phyloP scores from a whole-genome alignment of 805 yeast genomes.

The Cyberlindnera mississippiensis region DNA sequence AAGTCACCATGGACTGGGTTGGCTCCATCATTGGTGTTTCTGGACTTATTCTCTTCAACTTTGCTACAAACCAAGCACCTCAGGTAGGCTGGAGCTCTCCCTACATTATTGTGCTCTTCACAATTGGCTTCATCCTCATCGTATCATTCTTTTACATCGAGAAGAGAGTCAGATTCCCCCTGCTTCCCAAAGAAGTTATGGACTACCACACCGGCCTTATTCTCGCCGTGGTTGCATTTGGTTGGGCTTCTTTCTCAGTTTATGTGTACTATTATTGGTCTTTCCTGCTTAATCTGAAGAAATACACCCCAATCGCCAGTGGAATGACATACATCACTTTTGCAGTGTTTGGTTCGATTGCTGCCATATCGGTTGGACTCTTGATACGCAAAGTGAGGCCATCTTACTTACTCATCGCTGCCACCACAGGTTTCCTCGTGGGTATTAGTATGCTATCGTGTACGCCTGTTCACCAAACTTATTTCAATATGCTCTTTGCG shows the following conservation, averaged over 20 bases:
- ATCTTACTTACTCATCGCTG: slow-evolving; percentile 43
- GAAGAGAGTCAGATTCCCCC: slow-evolving; percentile 41
- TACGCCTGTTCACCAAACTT: slow-evolving; percentile 56
- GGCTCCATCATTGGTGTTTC: slow-evolving; percentile 56
- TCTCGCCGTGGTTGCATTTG: slow-evolving; percentile 48
- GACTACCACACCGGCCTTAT: slow-evolving; percentile 44
- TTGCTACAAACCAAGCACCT: slow-evolving; percentile 76
- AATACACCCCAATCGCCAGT: slow-evolving; percentile 42
- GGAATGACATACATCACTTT: slow-evolving; percentile 44
- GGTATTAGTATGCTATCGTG: slow-evolving; percentile 51
- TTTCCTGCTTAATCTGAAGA: slow-evolving; percentile 46
- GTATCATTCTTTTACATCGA: slow-evolving; percentile 48
- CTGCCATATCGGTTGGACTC: slow-evolving; percentile 49
- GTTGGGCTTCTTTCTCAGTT: slow-evolving; percentile 78
- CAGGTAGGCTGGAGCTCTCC: slow-evolving; percentile 60
- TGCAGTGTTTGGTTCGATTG: slow-evolving; percentile 49
- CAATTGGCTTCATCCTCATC: slow-evolving; percentile 44
- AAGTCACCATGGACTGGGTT: slow-evolving; percentile 40
- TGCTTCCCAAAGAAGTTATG: slow-evolving; percentile 49
- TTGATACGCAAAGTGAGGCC: slow-evolving; percentile 46
- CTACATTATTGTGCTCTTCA: slow-evolving; percentile 53
- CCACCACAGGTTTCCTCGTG: slow-evolving; percentile 51
- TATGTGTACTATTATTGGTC: slow-evolving; percentile 65
- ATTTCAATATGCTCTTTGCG: slow-evolving; percentile 55
- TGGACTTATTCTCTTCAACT: slow-evolving; percentile 60